Evolutionary conservation across 208 protist species (phyloP), one percentile per base, ranked within the genome.

Genomic region (Crithidia sp.): DNA sequence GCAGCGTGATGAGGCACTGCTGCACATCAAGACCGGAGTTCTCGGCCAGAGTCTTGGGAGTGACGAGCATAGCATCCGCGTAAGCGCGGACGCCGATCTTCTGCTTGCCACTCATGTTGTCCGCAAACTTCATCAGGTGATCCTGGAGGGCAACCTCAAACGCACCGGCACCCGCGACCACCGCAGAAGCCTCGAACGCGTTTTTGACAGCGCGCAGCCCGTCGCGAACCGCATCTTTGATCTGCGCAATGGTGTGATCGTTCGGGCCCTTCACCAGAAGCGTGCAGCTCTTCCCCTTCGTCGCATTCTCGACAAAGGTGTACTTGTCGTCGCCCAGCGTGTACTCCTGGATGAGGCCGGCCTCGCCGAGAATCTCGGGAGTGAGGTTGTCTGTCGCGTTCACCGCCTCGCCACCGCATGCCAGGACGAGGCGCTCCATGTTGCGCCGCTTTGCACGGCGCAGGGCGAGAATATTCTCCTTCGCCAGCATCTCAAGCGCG

Each of bases 181-280:
- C 90, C 19, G 71, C 63, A 14, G 78, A 72, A 71, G 98, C 98
- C 71, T 99, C 98, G 59, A 99, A 97, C 6, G 98, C 92, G 79
- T 99, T 99, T 81, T 99, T 99, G 45, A 99, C 99, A 13, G 99
- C 98, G 39, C 99, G 92, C 7, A 99, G 87, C 43, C 99, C 99
- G 81, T 99, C 99, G 58, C 99, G 91, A 28, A 99, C 85, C 54
- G 99, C 98, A 73, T 99, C 99, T 85, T 99, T 99, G 70, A 99
- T 98, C 83, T 99, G 99, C 5, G 89, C 93, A 78, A 99, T 99
- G 0, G 97, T 99, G 87, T 99, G 98, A 66, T 98, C 96, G 81
- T 99, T 99, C 52, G 99, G 98, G 12, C 98, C 99, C 84, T 99
- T 99, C 57, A 99, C 94, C 6, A 99, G 80, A 28, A 99, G 97